Evolutionary conservation across 257 asterid genomes (phyloP).

Genomic region (Forsythia viridissima): DNA sequence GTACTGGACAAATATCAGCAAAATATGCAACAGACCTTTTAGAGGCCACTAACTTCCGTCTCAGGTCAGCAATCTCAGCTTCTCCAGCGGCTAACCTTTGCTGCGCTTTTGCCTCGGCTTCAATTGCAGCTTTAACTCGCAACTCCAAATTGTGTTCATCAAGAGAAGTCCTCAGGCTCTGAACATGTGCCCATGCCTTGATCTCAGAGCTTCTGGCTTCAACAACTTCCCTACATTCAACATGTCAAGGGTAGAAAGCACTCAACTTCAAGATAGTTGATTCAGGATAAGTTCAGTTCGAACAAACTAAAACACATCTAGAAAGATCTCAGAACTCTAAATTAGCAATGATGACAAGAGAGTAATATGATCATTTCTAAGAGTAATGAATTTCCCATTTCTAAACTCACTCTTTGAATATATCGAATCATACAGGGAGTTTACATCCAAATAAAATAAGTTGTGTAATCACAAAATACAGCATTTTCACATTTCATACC

Average conservation of each 20-base stretch:
- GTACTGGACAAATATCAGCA: constrained; percentile 3
- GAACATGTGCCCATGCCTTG: constrained; percentile 89
- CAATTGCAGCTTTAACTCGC: constrained; percentile 91
- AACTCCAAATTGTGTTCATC: constrained; percentile 85
- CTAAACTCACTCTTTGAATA: background rate
- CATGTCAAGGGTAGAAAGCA: constrained; percentile 20
- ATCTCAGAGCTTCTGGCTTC: constrained; percentile 80
- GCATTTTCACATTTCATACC: background rate
- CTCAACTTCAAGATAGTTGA: background rate
- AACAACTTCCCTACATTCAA: constrained; percentile 63
- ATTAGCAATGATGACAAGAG: constrained; percentile 4
- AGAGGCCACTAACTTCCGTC: constrained; percentile 74
- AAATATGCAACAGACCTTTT: constrained; percentile 53
- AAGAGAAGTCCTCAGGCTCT: constrained; percentile 73
- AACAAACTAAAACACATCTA: constrained; percentile 9
- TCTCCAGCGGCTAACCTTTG: constrained; percentile 93
- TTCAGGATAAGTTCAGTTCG: constrained; percentile 3
- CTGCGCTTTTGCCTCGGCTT: constrained; percentile 91
- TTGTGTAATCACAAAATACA: background rate
- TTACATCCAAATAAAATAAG: background rate
- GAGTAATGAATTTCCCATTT: background rate
- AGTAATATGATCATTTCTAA: constrained; percentile 11
- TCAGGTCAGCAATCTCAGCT: constrained; percentile 88
- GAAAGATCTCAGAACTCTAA: constrained; percentile 12
- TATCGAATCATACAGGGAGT: no score